Evolutionary conservation across 2,329 filamentous ascomycete genomes (phyloP), one percentile per base, ranked within the genome.

Genomic region (Aspergillus pseudonomiae): DNA sequence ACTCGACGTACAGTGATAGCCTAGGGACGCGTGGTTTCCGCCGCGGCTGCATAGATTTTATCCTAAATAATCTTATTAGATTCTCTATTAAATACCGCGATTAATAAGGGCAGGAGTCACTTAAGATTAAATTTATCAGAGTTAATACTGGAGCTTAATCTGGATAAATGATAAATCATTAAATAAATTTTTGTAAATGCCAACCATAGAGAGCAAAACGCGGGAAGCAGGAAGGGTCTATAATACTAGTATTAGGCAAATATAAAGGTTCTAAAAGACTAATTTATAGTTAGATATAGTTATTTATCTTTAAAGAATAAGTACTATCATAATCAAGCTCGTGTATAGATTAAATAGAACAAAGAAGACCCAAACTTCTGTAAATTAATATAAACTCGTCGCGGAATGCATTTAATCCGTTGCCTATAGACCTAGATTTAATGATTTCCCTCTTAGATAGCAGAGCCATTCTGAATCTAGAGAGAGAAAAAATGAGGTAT

Each of bases 1-100:
- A 67, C 43, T 67, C 34, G 26, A 67, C 41, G 52, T 69, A 65
- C 7, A 67, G 50, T 41, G 64, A 59, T 21, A 57, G 45, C 58
- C 63, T 61, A 57, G 50, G 69, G 62, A n/a, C n/a, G n/a, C n/a
- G n/a, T 71, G 26, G 65, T 62, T 63, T 71, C 62, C 26, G 55
- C 57, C 46, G 65, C 48, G 26, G 63, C 56, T 16, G 63, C 26
- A 39, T 71, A 64, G 24, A 71, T 65, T 41, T 56, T 62, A 43
- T 67, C 60, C 68, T 66, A 74, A 45, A 75, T 68, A 12, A 66
- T 45, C 2, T 58, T 24, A 30, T 66, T 53, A 32, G 59, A 21
- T 57, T 57, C 57, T 55, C 34, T 36, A 45, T 60, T 56, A n/a
- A n/a, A n/a, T n/a, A n/a, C n/a, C n/a, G n/a, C n/a, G n/a, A n/a